Percentiles rank a stretch among this genome's conserved stretches.
These are phyloP conservation scores for Rhizophagus clarus DNA, from an alignment of 192 early-diverging fungal genomes.

Conservation along the genomic window DNA sequence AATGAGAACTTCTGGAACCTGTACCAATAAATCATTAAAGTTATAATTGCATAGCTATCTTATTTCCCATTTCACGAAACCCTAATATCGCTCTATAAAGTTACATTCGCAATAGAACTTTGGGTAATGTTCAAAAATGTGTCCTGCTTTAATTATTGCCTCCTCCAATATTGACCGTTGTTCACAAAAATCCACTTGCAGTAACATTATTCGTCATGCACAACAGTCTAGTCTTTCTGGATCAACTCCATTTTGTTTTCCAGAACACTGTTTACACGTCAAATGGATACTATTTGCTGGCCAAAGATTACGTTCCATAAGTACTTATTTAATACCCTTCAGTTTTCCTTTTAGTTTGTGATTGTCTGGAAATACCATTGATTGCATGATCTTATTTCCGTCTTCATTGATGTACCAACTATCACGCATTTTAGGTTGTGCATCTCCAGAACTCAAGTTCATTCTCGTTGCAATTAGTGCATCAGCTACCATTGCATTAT, in stretches of 20 bases:
- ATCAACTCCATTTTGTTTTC: constrained; percentile 15
- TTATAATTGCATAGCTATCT: neutral
- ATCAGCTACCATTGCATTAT: constrained; percentile 33
- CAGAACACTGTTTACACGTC: constrained; percentile 26
- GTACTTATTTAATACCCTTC: constrained; percentile 39
- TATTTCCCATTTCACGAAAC: neutral
- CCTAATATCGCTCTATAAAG: constrained; percentile 30
- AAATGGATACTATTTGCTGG: constrained; percentile 19
- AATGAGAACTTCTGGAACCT: neutral
- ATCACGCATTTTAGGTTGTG: constrained; percentile 27
- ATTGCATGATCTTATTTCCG: neutral
- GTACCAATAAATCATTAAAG: neutral
- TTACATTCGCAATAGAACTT: constrained; percentile 35
- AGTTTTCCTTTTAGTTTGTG: neutral
- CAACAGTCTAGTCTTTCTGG: neutral
- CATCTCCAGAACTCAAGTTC: constrained; percentile 27
- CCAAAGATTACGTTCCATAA: constrained; percentile 32
- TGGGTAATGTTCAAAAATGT: neutral
- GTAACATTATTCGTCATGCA: too few relatives aligned
- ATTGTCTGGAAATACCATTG: constrained; percentile 34
- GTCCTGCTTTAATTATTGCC: too few relatives aligned
- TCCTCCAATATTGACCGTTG: too few relatives aligned
- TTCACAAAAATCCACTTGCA: too few relatives aligned
- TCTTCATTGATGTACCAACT: constrained; percentile 1
- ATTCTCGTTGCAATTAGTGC: constrained; percentile 35